A percentile compares a stretch with the other conserved stretches of the same genome.
Conservation (phyloP, 1,284 basidiomycete genomes). For the Apiotrichum veenhuisii region DNA sequence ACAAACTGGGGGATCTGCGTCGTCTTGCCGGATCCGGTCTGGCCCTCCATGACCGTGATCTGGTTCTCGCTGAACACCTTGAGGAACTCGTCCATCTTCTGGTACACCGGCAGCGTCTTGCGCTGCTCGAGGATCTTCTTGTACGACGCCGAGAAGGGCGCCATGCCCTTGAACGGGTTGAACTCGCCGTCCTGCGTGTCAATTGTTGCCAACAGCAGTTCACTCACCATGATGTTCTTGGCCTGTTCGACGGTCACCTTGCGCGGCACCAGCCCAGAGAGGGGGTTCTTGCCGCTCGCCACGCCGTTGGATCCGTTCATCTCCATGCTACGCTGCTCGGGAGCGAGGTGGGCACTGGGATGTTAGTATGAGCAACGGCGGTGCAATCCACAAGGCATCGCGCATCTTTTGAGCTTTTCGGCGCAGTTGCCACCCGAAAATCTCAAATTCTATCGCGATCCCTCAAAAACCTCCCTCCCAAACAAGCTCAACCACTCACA, state of each 20-base stretch:
- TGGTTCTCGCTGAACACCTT: constrained; percentile 80
- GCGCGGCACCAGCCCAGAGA: constrained; percentile 74
- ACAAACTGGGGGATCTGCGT: constrained; percentile 99
- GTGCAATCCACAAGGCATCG: too few species aligned
- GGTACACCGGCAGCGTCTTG: constrained; percentile 85
- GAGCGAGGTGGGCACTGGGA: constrained; percentile 27
- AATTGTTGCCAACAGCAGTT: neutral
- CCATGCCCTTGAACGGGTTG: constrained; percentile 80
- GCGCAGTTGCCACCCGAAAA: neutral
- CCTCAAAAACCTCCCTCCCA: neutral
- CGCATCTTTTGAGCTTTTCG: neutral
- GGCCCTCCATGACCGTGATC: constrained; percentile 93
- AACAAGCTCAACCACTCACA: constrained; percentile 17
- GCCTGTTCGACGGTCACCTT: constrained; percentile 71
- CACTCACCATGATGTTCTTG: constrained; percentile 64
- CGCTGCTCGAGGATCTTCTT: constrained; percentile 79
- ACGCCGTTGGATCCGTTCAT: constrained; percentile 13
- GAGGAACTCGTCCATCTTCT: constrained; percentile 89
- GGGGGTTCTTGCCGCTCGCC: constrained; percentile 51
- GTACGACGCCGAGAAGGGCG: constrained; percentile 73
- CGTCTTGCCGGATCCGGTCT: constrained; percentile 97
- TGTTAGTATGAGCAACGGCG: neutral
- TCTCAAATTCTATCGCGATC: too few species aligned
- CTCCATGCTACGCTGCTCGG: constrained; percentile 7
- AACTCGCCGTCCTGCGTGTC: constrained; percentile 65